Conservation (phyloP, 192 early-diverging fungal species). For the Linderina pennispora region DNA sequence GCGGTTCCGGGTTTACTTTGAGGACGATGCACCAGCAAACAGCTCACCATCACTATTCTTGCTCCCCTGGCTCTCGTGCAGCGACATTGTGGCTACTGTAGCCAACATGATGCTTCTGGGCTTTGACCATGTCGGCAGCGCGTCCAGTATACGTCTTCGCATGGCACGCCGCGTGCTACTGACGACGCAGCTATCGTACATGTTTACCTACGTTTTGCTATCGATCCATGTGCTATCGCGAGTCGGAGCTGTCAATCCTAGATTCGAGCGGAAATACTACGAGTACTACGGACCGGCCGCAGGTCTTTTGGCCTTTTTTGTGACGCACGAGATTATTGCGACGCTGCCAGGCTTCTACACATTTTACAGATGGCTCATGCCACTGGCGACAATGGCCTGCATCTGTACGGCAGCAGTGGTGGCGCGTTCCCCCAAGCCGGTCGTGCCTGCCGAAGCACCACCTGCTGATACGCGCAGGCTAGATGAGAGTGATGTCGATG, state of each 20-base stretch:
- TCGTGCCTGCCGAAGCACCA: too few species aligned
- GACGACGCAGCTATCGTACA: constrained; percentile 24
- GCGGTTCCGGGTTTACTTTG: too few species aligned
- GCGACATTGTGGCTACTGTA: constrained; percentile 8
- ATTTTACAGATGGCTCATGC: constrained; percentile 6
- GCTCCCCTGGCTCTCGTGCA: constrained; percentile 17
- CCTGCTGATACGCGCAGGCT: too few species aligned
- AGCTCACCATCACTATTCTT: constrained; percentile 27
- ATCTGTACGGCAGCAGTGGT: constrained; percentile 3
- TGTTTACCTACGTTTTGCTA: constrained; percentile 8
- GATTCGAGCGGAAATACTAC: constrained; percentile 3
- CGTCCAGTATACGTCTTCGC: not conserved
- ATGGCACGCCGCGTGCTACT: constrained; percentile 5
- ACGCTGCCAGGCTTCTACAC: not conserved
- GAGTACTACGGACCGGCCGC: constrained; percentile 32
- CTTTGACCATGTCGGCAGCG: not conserved
- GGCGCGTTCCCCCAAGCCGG: too few species aligned
- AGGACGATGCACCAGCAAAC: constrained; percentile 9
- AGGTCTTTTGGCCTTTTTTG: constrained; percentile 3
- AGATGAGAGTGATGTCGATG: too few species aligned
- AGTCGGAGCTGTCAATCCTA: constrained; percentile 5
- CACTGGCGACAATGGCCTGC: constrained; percentile 2
- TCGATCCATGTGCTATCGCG: constrained; percentile 17
- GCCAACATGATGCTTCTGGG: not conserved
- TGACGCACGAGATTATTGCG: constrained; percentile 10